Evolutionary conservation across 2,329 filamentous ascomycete species (phyloP).

Genomic region (Hyphodiscus sp.): DNA sequence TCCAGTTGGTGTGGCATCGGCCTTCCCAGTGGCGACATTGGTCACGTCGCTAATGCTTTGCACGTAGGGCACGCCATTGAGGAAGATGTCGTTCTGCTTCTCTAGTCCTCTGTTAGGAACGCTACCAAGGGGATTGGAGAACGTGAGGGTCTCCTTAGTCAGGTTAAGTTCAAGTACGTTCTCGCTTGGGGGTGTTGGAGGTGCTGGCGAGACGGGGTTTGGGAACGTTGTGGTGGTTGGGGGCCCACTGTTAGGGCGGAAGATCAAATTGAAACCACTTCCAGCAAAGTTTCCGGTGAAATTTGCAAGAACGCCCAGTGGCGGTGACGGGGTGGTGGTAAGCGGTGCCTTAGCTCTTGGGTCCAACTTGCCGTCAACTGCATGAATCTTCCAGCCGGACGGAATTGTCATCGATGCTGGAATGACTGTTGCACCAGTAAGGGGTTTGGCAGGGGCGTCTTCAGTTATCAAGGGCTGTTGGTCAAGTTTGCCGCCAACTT

Average conservation of each 20-base stretch:
- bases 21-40: slow-evolving; percentile 21
- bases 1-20: slow-evolving; percentile 19
- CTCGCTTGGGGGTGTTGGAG: slow-evolving; percentile 13
- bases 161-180: slow-evolving; percentile 36
- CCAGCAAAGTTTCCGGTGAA: slow-evolving; percentile 30
- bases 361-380: neutral
- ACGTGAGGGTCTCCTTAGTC: slow-evolving; percentile 31
- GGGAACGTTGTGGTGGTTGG: slow-evolving; percentile 18
- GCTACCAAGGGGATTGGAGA: slow-evolving; percentile 28
- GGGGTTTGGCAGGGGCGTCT: too few species aligned
- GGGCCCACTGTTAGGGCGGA: slow-evolving; percentile 29
- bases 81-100: slow-evolving; percentile 30
- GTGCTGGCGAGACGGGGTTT: slow-evolving; percentile 8
- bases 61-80: slow-evolving; percentile 33
- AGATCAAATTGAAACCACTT: slow-evolving; percentile 35
- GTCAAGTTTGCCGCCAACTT: too few species aligned
- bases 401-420: neutral
- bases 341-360: neutral
- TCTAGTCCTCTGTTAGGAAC: slow-evolving; percentile 35
- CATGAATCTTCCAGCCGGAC: neutral
- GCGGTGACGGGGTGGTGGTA: neutral
- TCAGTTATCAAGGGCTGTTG: too few species aligned
- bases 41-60: slow-evolving; percentile 33
- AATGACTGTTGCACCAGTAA: neutral
- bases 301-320: slow-evolving; percentile 20